These are phyloP conservation scores for Tolypocladium pustulatum DNA, from an alignment of 2,329 filamentous ascomycete species.

Conservation along the genomic window DNA sequence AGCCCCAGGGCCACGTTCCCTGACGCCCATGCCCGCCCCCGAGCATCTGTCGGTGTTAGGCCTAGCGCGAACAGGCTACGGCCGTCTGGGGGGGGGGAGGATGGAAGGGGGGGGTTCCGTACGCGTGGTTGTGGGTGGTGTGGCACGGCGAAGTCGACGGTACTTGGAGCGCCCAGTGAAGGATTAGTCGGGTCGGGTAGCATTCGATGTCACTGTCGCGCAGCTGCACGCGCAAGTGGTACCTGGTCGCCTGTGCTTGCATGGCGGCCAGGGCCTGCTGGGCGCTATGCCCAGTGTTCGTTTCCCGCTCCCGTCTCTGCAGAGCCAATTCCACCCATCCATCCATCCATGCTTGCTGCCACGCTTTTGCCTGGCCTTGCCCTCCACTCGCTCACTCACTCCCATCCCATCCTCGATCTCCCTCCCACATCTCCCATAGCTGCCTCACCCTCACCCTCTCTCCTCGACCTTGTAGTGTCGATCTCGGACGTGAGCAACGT, in stretches of 20 bases:
- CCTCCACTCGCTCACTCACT: background rate
- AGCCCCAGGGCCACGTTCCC: constrained; percentile 2
- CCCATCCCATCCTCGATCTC: background rate
- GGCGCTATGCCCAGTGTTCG: background rate
- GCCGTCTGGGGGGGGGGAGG: background rate
- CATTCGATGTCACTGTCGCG: background rate
- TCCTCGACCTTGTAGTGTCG: background rate
- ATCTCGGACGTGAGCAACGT: background rate
- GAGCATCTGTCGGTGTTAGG: constrained; percentile 2
- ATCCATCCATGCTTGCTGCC: background rate
- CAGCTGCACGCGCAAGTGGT: background rate
- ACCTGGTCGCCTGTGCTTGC: background rate
- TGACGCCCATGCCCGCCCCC: background rate
- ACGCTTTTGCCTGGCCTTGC: background rate
- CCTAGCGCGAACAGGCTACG: constrained; percentile 2
- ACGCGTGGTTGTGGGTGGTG: background rate
- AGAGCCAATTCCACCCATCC: background rate
- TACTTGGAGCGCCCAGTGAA: background rate
- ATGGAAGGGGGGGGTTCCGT: background rate
- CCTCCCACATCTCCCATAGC: background rate
- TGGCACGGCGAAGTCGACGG: background rate
- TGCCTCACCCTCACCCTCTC: background rate
- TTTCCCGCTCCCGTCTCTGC: background rate
- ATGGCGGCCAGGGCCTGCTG: background rate
- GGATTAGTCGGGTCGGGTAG: background rate